These are phyloP conservation scores for Aspergillus leporis DNA, from an alignment of 495 filamentous ascomycete species.

Conservation along the genomic window DNA sequence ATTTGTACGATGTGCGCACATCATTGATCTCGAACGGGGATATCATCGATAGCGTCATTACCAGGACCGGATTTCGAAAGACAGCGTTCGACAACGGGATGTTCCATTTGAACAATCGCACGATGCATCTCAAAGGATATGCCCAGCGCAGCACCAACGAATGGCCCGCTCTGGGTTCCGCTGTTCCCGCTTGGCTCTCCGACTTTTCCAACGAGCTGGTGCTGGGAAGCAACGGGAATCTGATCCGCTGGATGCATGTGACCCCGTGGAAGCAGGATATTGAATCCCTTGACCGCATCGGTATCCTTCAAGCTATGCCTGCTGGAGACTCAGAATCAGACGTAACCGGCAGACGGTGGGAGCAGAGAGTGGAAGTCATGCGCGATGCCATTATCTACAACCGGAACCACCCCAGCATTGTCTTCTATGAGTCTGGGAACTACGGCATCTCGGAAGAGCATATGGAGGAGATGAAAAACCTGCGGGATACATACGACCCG, in stretches of 20 bases:
- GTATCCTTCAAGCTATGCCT: constrained; percentile 10
- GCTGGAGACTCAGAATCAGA: constrained; percentile 8
- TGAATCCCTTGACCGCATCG: constrained; percentile 12
- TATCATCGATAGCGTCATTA: constrained; percentile 5
- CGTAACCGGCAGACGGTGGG: constrained; percentile 5
- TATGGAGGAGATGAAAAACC: constrained; percentile 14
- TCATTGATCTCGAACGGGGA: background rate
- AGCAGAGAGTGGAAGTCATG: constrained; percentile 10
- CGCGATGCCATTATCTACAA: constrained; percentile 16
- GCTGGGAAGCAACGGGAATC: constrained; percentile 12
- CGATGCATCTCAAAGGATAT: constrained; percentile 13
- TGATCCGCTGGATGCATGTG: constrained; percentile 16
- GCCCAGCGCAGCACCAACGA: constrained; percentile 10
- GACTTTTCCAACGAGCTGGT: constrained; percentile 10
- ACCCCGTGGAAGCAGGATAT: constrained; percentile 14
- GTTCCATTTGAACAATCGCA: constrained; percentile 10
- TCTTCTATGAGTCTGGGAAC: constrained; percentile 13
- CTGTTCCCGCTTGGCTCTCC: constrained; percentile 11
- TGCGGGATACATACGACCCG: constrained; percentile 10
- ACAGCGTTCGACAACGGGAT: constrained; percentile 10
- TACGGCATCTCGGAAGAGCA: constrained; percentile 9
- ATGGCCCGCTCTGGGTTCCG: constrained; percentile 12
- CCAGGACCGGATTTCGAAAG: constrained; percentile 8
- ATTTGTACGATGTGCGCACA: constrained; percentile 5
- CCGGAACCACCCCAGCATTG: constrained; percentile 13